Percentiles rank a stretch among this genome's conserved stretches.
phyloP scores from a whole-genome alignment of 139 green algal genomes.

The Coelastrella sp. region DNA sequence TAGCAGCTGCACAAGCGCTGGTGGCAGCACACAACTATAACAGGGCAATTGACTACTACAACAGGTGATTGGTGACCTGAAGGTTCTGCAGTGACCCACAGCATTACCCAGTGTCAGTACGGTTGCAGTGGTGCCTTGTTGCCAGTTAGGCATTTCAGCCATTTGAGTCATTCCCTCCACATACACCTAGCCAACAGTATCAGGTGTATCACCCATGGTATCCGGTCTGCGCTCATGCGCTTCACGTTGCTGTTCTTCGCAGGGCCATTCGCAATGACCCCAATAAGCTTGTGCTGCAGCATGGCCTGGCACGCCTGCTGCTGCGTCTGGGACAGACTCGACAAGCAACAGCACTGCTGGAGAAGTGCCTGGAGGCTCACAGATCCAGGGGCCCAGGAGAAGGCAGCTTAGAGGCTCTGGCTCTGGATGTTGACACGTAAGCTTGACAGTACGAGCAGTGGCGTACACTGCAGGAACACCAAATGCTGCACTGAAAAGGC shows the following conservation, averaged over 20 bases:
- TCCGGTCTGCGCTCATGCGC: slow-evolving; percentile 58
- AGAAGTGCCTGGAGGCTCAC: slow-evolving; percentile 55
- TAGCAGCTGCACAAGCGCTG: slow-evolving; percentile 64
- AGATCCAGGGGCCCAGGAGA: slow-evolving; percentile 20
- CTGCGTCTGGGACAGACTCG: slow-evolving; percentile 70
- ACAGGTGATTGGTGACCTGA: no score
- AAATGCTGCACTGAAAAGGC: slow-evolving; percentile 40
- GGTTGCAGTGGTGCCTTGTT: no score
- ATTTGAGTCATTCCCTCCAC: not conserved
- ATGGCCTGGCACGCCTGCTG: slow-evolving; percentile 79
- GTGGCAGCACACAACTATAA: slow-evolving; percentile 82
- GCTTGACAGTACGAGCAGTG: slow-evolving; percentile 47
- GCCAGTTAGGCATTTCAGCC: no score
- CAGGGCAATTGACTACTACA: slow-evolving; percentile 82
- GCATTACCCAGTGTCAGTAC: no score
- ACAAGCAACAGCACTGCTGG: slow-evolving; percentile 59
- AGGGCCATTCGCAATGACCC: slow-evolving; percentile 66
- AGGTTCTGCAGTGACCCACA: no score
- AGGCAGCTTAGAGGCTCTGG: slow-evolving; percentile 59
- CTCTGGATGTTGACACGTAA: slow-evolving; percentile 69
- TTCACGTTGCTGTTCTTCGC: slow-evolving; percentile 49
- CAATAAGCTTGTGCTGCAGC: slow-evolving; percentile 58
- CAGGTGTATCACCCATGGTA: no score
- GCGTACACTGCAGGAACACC: not conserved
- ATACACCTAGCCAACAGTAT: not conserved